A percentile compares a stretch with the other conserved stretches of the same genome.
These are phyloP conservation scores for Xylariaceae sp. DNA, from an alignment of 2,329 filamentous ascomycete genomes.

Conservation along the genomic window DNA sequence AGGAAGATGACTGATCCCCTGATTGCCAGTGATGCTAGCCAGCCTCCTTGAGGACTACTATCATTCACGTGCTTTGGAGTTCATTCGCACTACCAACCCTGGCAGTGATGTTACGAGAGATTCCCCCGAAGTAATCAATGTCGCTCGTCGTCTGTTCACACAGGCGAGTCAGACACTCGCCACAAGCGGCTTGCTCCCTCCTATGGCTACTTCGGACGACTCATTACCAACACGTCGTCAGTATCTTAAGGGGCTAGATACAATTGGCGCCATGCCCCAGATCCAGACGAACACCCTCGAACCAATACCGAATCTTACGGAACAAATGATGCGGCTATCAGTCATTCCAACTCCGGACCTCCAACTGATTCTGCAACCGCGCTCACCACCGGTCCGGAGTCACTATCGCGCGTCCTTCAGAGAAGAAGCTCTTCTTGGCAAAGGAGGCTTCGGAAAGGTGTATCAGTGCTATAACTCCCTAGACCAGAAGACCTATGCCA, in stretches of 20 bases:
- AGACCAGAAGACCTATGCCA: slow-evolving; percentile 26
- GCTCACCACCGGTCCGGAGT: slow-evolving; percentile 11
- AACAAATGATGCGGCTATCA: slow-evolving; percentile 16
- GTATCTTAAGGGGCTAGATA: slow-evolving; percentile 26
- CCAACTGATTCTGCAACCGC: slow-evolving; percentile 14
- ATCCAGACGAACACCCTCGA: slow-evolving; percentile 9
- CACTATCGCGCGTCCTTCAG: slow-evolving; percentile 26
- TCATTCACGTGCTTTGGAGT: slow-evolving; percentile 24
- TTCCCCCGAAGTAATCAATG: slow-evolving; percentile 23
- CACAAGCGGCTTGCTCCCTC: slow-evolving; percentile 17
- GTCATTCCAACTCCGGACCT: slow-evolving; percentile 20
- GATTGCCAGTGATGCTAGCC: slow-evolving; percentile 29
- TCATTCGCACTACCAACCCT: slow-evolving; percentile 20
- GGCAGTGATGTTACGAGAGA: slow-evolving; percentile 21
- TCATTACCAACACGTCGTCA: slow-evolving; percentile 17
- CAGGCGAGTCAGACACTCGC: slow-evolving; percentile 22
- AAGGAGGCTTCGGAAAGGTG: slow-evolving; percentile 29
- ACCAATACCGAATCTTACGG: slow-evolving; percentile 20
- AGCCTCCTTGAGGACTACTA: slow-evolving; percentile 28
- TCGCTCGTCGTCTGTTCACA: slow-evolving; percentile 20
- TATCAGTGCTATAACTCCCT: slow-evolving; percentile 26
- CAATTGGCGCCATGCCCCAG: slow-evolving; percentile 15
- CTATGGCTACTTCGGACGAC: slow-evolving; percentile 15
- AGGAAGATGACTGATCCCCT: too few species aligned
- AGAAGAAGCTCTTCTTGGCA: slow-evolving; percentile 25